Conservation (phyloP, 1,284 basidiomycete genomes). For the Blastosporella zonata region DNA sequence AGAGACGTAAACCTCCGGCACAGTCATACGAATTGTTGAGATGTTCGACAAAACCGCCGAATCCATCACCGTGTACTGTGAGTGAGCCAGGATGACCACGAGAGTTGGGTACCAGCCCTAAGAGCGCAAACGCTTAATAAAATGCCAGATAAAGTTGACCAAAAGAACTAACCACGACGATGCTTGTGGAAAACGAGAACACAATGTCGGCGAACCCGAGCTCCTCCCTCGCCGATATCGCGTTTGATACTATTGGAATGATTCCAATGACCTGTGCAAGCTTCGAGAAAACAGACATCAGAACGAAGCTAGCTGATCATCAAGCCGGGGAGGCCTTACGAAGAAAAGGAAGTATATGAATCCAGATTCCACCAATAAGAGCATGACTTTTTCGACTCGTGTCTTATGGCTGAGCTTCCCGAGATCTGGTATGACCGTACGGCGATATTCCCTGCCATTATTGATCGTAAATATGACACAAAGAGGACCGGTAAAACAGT, state of each 20-base stretch:
- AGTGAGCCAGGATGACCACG: not conserved
- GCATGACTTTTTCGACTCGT: not conserved
- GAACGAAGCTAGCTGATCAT: not conserved
- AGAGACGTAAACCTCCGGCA: not conserved
- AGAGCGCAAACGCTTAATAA: not conserved
- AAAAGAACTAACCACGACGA: not conserved
- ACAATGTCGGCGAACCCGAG: not conserved
- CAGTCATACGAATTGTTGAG: not conserved
- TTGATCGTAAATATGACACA: not conserved
- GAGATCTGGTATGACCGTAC: not conserved
- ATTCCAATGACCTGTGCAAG: not conserved
- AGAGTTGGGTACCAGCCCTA: conserved; percentile 1
- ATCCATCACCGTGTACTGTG: not conserved
- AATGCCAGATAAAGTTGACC: not conserved
- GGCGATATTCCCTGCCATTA: not conserved
- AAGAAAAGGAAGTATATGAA: conserved; percentile 1
- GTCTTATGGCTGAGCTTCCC: not conserved
- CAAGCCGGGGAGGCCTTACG: not conserved
- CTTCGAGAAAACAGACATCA: not conserved
- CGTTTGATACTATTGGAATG: not conserved
- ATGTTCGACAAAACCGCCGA: not conserved
- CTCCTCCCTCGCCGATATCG: not conserved
- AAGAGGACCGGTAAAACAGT: not conserved
- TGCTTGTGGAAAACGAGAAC: not conserved
- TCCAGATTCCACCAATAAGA: not conserved